Percentiles rank a stretch among this genome's conserved stretches.
Evolutionary conservation across 2,329 filamentous ascomycete species (phyloP).

Genomic region (Zasmidium citrigriseum): DNA sequence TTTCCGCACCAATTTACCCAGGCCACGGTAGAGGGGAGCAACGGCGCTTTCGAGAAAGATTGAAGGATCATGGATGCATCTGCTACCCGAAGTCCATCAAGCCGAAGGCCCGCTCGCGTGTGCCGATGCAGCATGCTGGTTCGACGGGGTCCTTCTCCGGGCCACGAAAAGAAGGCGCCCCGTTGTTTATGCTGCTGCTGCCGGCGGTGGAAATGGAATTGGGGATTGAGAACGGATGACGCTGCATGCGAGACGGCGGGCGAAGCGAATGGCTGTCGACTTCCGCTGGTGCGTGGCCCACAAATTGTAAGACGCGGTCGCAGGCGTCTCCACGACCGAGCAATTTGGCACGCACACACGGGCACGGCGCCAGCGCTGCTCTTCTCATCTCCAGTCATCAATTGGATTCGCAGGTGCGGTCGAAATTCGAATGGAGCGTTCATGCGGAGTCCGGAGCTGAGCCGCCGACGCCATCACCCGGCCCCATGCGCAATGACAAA

Average conservation of each 20-base stretch:
- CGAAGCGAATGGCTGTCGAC: neutral
- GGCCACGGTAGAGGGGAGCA: neutral
- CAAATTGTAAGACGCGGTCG: neutral
- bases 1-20: neutral
- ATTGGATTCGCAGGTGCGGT: neutral
- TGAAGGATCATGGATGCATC: neutral
- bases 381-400: neutral
- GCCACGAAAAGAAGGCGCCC: too few relatives aligned
- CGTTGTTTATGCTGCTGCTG: too few relatives aligned
- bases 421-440: neutral
- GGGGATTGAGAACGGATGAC: too few relatives aligned
- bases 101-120: neutral
- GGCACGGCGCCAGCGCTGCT: neutral
- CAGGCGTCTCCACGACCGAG: neutral
- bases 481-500: neutral
- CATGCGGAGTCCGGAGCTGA: neutral
- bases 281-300: neutral
- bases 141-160: neutral
- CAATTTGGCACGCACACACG: neutral
- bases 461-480: neutral
- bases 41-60: neutral
- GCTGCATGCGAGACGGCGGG: neutral
- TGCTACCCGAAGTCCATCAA: neutral
- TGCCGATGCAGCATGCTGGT: neutral
- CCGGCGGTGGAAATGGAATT: too few relatives aligned